These are phyloP conservation scores for Ephemerocybe angulata DNA, from an alignment of 768 basidiomycete species.

Conservation along the genomic window DNA sequence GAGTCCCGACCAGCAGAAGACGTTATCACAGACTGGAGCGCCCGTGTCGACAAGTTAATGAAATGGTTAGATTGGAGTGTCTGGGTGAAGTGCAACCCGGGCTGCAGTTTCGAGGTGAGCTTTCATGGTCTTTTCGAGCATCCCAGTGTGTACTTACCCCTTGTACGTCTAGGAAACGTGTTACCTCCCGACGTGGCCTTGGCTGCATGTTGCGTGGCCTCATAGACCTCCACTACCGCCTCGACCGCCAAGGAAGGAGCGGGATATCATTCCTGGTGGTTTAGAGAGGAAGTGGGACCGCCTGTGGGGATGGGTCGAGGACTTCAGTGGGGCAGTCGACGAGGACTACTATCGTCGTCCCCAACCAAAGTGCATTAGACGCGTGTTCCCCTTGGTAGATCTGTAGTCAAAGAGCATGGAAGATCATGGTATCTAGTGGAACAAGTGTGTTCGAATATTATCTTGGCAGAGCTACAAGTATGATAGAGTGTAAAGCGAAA, in stretches of 20 bases:
- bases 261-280: not conserved
- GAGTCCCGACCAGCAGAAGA: conserved; percentile 8
- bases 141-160: not conserved
- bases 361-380: conserved; percentile 25
- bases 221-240: not conserved
- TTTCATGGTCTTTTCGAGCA: not conserved
- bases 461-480: too few relatives aligned
- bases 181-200: conserved; percentile 42
- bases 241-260: not conserved
- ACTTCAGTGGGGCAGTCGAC: not conserved
- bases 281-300: not conserved
- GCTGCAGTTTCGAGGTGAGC: conserved; percentile 42
- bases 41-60: conserved; percentile 33
- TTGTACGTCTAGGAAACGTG: conserved; percentile 33
- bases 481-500: too few relatives aligned
- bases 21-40: conserved; percentile 11
- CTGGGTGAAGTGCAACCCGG: conserved; percentile 46
- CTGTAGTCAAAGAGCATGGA: too few relatives aligned
- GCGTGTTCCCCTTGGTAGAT: conserved; percentile 6
- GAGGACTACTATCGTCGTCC: conserved; percentile 18
- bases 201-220: conserved; percentile 38
- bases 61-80: conserved; percentile 50
- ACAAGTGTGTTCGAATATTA: too few relatives aligned
- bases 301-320: not conserved
- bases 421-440: too few relatives aligned